Percentiles rank a stretch among this genome's conserved stretches.
phyloP scores from a whole-genome alignment of 108 stramenopile species.

The Poteriospumella lacustris region DNA sequence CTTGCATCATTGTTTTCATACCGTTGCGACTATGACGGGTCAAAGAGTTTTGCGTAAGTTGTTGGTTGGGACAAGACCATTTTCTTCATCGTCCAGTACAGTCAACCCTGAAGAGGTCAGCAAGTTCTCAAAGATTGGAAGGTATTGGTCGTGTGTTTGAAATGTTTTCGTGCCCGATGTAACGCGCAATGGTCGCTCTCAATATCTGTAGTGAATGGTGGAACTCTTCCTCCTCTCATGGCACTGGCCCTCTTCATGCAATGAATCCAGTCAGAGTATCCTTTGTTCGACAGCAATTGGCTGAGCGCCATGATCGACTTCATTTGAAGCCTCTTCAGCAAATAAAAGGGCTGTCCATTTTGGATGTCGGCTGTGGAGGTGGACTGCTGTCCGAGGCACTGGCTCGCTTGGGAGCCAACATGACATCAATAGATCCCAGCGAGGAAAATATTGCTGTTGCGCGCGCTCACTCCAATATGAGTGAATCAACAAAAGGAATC shows the following conservation, averaged over 20 bases:
- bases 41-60: too few species aligned
- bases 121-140: slow-evolving; percentile 16
- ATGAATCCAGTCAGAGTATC: slow-evolving; percentile 43
- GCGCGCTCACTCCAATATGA: slow-evolving; percentile 29
- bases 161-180: not conserved
- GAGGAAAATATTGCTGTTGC: slow-evolving; percentile 43
- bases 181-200: not conserved
- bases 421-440: slow-evolving; percentile 73
- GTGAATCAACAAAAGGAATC: slow-evolving; percentile 32
- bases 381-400: slow-evolving; percentile 78
- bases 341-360: slow-evolving; percentile 43
- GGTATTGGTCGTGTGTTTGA: not conserved
- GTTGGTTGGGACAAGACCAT: too few species aligned
- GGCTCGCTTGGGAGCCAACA: slow-evolving; percentile 70
- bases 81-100: too few species aligned
- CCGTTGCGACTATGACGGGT: too few species aligned
- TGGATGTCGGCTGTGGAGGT: slow-evolving; percentile 88
- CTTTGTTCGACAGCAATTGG: slow-evolving; percentile 30
- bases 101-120: not conserved
- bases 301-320: not conserved
- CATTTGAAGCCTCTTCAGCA: slow-evolving; percentile 29
- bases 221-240: slow-evolving; percentile 30
- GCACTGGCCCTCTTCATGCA: slow-evolving; percentile 48
- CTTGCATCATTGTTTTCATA: too few species aligned
- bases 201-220: slow-evolving; percentile 37